A percentile compares a stretch with the other conserved stretches of the same genome.
Evolutionary conservation across 495 filamentous ascomycete species (phyloP).

Genomic region (Lepraria neglecta): DNA sequence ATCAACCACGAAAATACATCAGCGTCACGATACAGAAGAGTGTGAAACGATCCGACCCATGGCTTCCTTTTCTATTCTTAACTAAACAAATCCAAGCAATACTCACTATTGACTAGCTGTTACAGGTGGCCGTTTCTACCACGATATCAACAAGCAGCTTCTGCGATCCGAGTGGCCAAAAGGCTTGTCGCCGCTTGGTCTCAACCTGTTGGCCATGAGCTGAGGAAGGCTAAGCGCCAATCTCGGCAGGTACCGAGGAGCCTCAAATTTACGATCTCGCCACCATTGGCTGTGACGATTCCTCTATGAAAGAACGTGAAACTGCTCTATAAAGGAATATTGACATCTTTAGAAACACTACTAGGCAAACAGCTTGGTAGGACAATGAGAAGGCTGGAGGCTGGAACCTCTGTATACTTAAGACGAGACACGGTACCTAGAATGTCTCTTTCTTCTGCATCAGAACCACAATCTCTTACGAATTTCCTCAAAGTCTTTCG

Average conservation of each 20-base stretch:
- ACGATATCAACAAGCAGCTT: slow-evolving; percentile 1
- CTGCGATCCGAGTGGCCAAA: slow-evolving; percentile 16
- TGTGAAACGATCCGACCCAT: slow-evolving; percentile 15
- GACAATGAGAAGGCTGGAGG: neutral
- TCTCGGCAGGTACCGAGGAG: slow-evolving; percentile 26
- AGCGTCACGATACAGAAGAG: neutral
- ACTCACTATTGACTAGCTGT: neutral
- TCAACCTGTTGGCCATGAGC: neutral
- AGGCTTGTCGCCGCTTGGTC: slow-evolving; percentile 9
- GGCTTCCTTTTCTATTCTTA: slow-evolving; percentile 17
- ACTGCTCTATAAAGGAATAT: slow-evolving; percentile 12
- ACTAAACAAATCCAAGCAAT: slow-evolving; percentile 1
- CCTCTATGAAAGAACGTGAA: slow-evolving; percentile 20
- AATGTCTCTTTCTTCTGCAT: slow-evolving; percentile 19
- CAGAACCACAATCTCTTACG: slow-evolving; percentile 15
- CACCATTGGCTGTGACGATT: slow-evolving; percentile 24
- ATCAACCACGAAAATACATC: neutral
- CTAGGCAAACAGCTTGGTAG: slow-evolving; percentile 1
- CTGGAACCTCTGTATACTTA: slow-evolving; percentile 22
- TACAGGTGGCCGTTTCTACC: slow-evolving; percentile 3
- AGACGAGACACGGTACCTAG: slow-evolving; percentile 19
- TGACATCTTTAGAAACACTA: slow-evolving; percentile 27
- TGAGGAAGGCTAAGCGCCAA: slow-evolving; percentile 23
- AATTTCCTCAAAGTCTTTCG: slow-evolving; percentile 19
- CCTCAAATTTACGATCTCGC: slow-evolving; percentile 22